These are phyloP conservation scores for Keithomyces neogunnii DNA, from an alignment of 2,329 filamentous ascomycete genomes.

Conservation along the genomic window DNA sequence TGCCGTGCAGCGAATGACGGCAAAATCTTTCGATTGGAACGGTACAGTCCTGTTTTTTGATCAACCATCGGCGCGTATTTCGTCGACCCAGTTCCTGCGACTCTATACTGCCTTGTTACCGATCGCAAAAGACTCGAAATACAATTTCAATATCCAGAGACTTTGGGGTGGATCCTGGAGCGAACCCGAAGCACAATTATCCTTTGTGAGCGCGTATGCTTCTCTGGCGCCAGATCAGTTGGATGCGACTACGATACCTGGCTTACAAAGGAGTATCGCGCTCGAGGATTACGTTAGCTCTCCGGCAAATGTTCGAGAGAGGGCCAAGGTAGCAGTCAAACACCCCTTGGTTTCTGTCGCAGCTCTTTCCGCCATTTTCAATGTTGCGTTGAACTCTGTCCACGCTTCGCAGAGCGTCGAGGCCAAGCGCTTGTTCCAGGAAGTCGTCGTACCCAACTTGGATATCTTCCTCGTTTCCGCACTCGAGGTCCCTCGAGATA, in stretches of 20 bases:
- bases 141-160: conserved; percentile 68
- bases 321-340: conserved; percentile 57
- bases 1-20: conserved; percentile 52
- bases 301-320: conserved; percentile 38
- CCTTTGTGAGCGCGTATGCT: conserved; percentile 85
- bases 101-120: conserved; percentile 73
- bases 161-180: conserved; percentile 91
- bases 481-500: conserved; percentile 62
- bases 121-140: conserved; percentile 48
- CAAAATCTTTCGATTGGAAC: conserved; percentile 58
- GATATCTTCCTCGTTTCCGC: conserved; percentile 73
- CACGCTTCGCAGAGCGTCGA: conserved; percentile 54
- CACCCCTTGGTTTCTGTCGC: conserved; percentile 85
- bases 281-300: conserved; percentile 46
- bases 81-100: conserved; percentile 69
- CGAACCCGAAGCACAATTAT: conserved; percentile 78
- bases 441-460: conserved; percentile 63
- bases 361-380: conserved; percentile 64
- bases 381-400: conserved; percentile 53
- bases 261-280: conserved; percentile 70
- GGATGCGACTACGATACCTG: conserved; percentile 77
- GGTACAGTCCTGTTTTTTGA: conserved; percentile 75
- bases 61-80: conserved; percentile 65
- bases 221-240: conserved; percentile 67
- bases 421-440: conserved; percentile 57